Percentiles rank a stretch among this genome's conserved stretches.
phyloP scores from a whole-genome alignment of 1,284 basidiomycete species.

The Lentinula novae-zelandiae region DNA sequence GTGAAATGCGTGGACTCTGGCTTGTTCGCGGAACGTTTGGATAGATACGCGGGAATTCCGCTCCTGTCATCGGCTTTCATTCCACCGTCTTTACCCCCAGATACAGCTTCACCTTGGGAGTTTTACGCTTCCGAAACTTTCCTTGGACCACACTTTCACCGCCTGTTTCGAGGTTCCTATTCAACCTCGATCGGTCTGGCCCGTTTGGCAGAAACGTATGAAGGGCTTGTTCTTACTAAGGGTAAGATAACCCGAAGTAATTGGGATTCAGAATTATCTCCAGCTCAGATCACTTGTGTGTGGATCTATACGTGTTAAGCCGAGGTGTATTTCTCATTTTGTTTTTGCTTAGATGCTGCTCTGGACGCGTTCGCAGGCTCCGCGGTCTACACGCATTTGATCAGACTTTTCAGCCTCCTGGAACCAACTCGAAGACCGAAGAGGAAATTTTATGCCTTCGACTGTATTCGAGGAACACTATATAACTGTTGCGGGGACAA shows the following conservation, averaged over 20 bases:
- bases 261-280: slow-evolving; percentile 53
- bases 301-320: slow-evolving; percentile 22
- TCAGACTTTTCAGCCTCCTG: slow-evolving; percentile 13
- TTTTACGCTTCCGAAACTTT: slow-evolving; percentile 2
- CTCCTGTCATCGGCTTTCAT: neutral
- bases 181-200: slow-evolving; percentile 52
- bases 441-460: slow-evolving; percentile 53
- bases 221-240: slow-evolving; percentile 48
- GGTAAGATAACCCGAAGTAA: slow-evolving; percentile 60
- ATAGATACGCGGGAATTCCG: slow-evolving; percentile 1
- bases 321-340: slow-evolving; percentile 10
- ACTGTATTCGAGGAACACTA: slow-evolving; percentile 41
- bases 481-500: slow-evolving; percentile 17
- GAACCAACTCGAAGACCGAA: slow-evolving; percentile 32
- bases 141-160: slow-evolving; percentile 2
- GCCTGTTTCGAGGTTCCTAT: slow-evolving; percentile 54
- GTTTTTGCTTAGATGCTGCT: slow-evolving; percentile 53
- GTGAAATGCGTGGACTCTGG: slow-evolving; percentile 65
- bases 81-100: neutral
- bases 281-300: slow-evolving; percentile 53
- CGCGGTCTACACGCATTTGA: slow-evolving; percentile 42
- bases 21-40: slow-evolving; percentile 32
- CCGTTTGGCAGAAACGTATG: slow-evolving; percentile 56
- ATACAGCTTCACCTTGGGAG: neutral
- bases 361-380: slow-evolving; percentile 67